Evolutionary conservation across 148 eudicot species (phyloP).

Genomic region (Vaccinium vitisidaea): DNA sequence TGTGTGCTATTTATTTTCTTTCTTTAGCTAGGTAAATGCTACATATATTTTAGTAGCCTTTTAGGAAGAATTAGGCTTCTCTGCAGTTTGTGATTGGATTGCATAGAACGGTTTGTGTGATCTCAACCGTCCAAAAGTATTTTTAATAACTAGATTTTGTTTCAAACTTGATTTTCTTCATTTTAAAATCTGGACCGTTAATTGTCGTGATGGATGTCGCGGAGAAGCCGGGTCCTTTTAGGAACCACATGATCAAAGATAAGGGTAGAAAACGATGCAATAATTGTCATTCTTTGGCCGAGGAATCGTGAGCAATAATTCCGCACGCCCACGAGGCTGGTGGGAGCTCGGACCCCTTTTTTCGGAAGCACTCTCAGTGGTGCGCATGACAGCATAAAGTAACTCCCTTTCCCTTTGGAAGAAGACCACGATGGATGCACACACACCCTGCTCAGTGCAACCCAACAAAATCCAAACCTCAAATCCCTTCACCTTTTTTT

Average conservation of each 20-base stretch:
- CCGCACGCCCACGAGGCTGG: constrained; percentile 17
- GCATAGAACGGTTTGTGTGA: too few relatives aligned
- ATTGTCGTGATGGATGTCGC: too few relatives aligned
- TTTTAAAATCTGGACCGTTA: too few relatives aligned
- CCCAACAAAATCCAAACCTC: neutral
- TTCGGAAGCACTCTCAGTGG: constrained; percentile 7
- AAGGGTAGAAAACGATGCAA: neutral
- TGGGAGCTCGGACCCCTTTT: neutral
- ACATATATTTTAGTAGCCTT: neutral
- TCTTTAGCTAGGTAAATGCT: neutral
- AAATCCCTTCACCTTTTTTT: too few relatives aligned
- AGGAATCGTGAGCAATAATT: constrained; percentile 4
- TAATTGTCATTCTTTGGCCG: neutral
- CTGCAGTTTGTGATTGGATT: too few relatives aligned
- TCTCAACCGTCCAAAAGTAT: too few relatives aligned
- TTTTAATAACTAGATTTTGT: too few relatives aligned
- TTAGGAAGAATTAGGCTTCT: neutral
- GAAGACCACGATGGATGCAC: neutral
- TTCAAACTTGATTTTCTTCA: too few relatives aligned
- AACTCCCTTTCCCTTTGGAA: neutral
- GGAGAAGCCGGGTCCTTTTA: neutral
- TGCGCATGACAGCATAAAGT: neutral
- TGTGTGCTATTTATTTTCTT: neutral
- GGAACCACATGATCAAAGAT: neutral
- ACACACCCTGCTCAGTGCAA: too few relatives aligned